Base-by-base conservation (phyloP, 2,329 filamentous ascomycete species). In the Penicillium sp. region DNA sequence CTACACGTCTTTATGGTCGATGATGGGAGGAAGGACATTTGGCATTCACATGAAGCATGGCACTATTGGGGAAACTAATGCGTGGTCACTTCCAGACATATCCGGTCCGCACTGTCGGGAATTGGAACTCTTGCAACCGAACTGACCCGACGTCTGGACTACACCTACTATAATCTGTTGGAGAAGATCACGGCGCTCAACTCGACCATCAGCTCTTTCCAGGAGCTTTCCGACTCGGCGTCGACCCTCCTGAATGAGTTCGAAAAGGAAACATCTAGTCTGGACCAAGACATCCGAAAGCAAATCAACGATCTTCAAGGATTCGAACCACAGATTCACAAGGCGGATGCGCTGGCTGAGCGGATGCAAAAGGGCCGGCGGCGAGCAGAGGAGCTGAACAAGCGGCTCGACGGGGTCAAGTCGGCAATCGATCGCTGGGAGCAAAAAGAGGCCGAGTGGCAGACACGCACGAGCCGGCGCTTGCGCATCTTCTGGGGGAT, bases 121-220 rank as follows among this genome's bases (percentile, higher is more conserved):
- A 64, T 73, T 42, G 66, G 68, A 25, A 65, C 65, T 0, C 60
- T 67, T 11, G 66, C 67, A 34, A 72, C 71, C 2, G 69, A 71
- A 35, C 66, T 73, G 38, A 74, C 73, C 18, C 68, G 72, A 39
- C 64, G 70, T 29, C 62, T 76, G 4, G 73, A 76, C 49, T 73
- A 73, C 52, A 72, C 72, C 1, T 76, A 75, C 54, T 75, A 75
- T 56, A 73, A 70, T 45, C 61, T 76, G 0, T 63, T 76, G 9
- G 71, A 74, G 49, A 72, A 71, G 42, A 56, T 73, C 33, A 67
- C 70, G 7, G 61, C 61, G 4, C 60, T 76, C 7, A 65, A 69
- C 42, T 59, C 65, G 7, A 68, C 67, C 0, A 68, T 75, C n/a
- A 54, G 57, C 4, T 66, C 64, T 5, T 72, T 76, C 47, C 67